Conservation (phyloP, 228 moss, liverwort and hornwort species). For the Sphagnum fallax region DNA sequence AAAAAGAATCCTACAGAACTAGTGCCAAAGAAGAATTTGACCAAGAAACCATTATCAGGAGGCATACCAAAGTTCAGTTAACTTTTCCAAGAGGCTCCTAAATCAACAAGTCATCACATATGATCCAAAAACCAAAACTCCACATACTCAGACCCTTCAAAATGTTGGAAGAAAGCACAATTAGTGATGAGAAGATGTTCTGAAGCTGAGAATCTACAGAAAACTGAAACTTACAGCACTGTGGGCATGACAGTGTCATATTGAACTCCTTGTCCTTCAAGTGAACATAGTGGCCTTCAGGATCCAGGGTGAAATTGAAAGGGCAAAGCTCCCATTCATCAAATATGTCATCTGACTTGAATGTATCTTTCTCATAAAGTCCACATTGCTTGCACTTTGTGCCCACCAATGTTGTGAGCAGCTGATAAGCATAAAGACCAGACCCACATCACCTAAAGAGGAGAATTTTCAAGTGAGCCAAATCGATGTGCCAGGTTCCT, state of each 20-base stretch:
- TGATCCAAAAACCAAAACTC: too few relatives aligned
- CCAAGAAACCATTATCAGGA: too few relatives aligned
- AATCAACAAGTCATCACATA: too few relatives aligned
- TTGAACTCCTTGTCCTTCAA: slow-evolving; percentile 60
- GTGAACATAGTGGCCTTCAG: slow-evolving; percentile 36
- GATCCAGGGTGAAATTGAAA: slow-evolving; percentile 50
- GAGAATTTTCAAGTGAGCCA: neutral
- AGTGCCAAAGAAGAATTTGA: too few relatives aligned
- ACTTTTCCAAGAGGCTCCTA: too few relatives aligned
- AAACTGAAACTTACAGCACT: slow-evolving; percentile 19
- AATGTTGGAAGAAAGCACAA: too few relatives aligned
- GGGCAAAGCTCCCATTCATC: slow-evolving; percentile 92
- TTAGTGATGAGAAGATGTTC: too few relatives aligned
- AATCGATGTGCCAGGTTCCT: neutral
- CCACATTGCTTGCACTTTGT: slow-evolving; percentile 97
- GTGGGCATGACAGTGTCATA: slow-evolving; percentile 51
- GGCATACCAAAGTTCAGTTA: too few relatives aligned
- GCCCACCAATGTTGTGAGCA: slow-evolving; percentile 67
- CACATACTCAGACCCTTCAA: too few relatives aligned
- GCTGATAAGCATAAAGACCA: slow-evolving; percentile 36
- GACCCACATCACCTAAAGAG: neutral
- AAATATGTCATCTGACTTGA: slow-evolving; percentile 69
- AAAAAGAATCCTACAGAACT: too few relatives aligned
- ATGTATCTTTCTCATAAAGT: slow-evolving; percentile 67
- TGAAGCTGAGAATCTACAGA: too few relatives aligned